Evolutionary conservation across 345 rosid genomes (phyloP), one percentile per base, ranked within the genome.

Genomic region (Dipteronia dyeriana): DNA sequence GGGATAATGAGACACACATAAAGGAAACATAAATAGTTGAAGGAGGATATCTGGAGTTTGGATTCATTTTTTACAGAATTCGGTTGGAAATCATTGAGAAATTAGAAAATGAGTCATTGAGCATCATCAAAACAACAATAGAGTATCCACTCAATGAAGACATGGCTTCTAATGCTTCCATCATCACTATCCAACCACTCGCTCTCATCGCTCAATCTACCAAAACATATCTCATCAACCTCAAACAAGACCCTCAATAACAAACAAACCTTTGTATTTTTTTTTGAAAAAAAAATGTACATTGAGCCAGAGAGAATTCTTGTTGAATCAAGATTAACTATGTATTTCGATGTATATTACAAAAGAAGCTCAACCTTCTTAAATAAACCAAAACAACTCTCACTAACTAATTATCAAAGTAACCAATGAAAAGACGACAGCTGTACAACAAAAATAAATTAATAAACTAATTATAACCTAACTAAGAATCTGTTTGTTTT

Each of bases 21-120:
- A 83, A 83, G 29, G 86, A 69, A n/a, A 9, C 71, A 16, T 81
- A 80, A 57, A 20, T 29, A 0, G 22, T 83, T 0, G 81, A 80
- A 77, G 79, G 83, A n/a, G 75, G 67, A 20, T 51, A 38, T 66
- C 13, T 72, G 70, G 79, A 80, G 14, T 1, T 71, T 22, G 84
- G 82, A 8, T 68, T 80, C 38, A 54, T 49, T 9, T 20, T 71
- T 31, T 80, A 34, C 11, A 38, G 70, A 29, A 20, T 78, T 57
- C 66, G 59, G 1, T 31, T 80, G 20, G 57, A 84, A 17, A 54
- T 75, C 25, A 7, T 57, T 8, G 86, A 79, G 68, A 70, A 79
- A 3, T 31, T 31, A 72, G 66, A 17, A 9, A 41, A 5, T 20
- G 68, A 68, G 6, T 67, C 70, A 34, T 79, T 5, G 34, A 31